Conservation (phyloP, 495 filamentous ascomycete genomes). For the Sabuloglossum arenarium region DNA sequence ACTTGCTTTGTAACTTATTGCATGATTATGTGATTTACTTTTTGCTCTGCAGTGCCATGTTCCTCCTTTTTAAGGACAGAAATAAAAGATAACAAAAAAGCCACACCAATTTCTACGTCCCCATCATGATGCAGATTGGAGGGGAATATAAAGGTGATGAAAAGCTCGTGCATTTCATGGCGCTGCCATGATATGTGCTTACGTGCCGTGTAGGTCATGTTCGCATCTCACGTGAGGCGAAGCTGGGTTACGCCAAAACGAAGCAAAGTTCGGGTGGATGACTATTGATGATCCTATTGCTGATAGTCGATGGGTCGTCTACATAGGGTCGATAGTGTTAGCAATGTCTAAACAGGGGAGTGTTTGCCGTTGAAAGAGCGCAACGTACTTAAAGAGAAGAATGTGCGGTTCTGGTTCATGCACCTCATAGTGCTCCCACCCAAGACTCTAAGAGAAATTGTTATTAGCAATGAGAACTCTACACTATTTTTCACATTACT, state of each 20-base stretch:
- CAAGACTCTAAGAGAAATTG: conserved; percentile 48
- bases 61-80: not conserved
- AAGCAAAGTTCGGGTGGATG: not conserved
- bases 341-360: not conserved
- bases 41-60: not conserved
- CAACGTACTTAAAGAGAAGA: conserved; percentile 82
- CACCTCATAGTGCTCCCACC: conserved; percentile 98
- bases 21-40: not conserved
- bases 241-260: not conserved
- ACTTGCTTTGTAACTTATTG: not conserved
- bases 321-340: not conserved
- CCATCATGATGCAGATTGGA: not conserved
- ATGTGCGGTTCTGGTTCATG: conserved; percentile 98
- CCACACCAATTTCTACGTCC: not conserved
- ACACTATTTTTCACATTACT: not conserved
- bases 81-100: not conserved
- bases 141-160: not conserved
- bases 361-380: not conserved
- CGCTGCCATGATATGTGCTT: not conserved
- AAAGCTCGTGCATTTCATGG: not conserved
- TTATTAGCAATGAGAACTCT: not conserved
- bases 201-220: not conserved
- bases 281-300: not conserved
- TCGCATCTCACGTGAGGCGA: not conserved
- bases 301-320: not conserved